Evolutionary conservation across 2,329 filamentous ascomycete species (phyloP), one percentile per base, ranked within the genome.

Genomic region (Fusarium ambrosium): DNA sequence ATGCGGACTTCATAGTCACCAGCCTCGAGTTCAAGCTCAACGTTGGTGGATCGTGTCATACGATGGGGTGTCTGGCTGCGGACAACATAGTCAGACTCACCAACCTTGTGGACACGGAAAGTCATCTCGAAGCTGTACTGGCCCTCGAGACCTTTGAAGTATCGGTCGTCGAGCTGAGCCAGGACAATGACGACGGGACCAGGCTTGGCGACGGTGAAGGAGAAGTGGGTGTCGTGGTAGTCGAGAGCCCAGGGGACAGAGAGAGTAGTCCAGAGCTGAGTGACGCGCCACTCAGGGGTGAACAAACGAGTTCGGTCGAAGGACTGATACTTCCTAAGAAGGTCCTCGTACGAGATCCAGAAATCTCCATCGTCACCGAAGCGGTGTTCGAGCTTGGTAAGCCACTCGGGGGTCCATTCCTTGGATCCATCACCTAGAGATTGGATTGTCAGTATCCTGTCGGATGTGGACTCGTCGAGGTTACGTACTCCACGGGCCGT

Each of bases 381-480:
- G 48, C 89, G 90, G 80, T 95, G 93, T 55, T 89, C 87, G 1
- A 97, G 87, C 77, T 92, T 91, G 69, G 91, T 84, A 83, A 96
- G 91, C 89, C 92, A 94, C 75, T 95, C 92, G 0, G 93, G 87
- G 1, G 93, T 96, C 94, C 94, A 97, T 81, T 96, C 92, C 77
- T 94, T 93, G 8, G 92, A 94, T 0, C 94, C 94, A 79, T 97
- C 94, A 4, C 86, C 87, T 85, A 18, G 3, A 24, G 24, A 24
- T 24, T 24, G 1, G 45, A 41, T 14, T 39, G 24, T 82, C 18
- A 82, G 77, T 16, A 59, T 16, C 0, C 2, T 9, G 2, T 36
- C 0, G 20, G 1, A 16, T 4, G 34, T 13, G 4, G 2, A 2
- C 1, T 5, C 11, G 9, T 7, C n/a, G 22, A 22, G 45, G 32